phyloP scores from a whole-genome alignment of 2,329 filamentous ascomycete species.

The Fusarium chlamydosporum region DNA sequence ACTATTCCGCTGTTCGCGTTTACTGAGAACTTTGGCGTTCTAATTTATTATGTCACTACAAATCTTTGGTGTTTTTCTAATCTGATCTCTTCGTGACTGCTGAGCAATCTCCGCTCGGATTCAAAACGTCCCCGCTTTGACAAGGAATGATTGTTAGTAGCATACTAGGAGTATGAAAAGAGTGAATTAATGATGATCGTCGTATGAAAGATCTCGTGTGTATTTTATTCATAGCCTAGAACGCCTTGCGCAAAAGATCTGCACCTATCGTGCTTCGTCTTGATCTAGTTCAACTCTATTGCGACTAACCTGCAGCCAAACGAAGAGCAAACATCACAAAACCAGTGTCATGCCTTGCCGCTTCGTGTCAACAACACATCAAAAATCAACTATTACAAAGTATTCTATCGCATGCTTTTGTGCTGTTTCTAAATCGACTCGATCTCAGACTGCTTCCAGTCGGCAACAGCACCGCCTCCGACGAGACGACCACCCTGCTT shows the following conservation, averaged over 20 bases:
- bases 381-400: constrained; percentile 23
- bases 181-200: constrained; percentile 8
- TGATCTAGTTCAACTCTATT: constrained; percentile 6
- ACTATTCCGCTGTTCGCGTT: constrained; percentile 40
- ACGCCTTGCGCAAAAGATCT: constrained; percentile 37
- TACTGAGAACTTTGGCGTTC: constrained; percentile 44
- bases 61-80: constrained; percentile 3
- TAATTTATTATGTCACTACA: constrained; percentile 24
- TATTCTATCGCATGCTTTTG: constrained; percentile 7
- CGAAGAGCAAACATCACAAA: constrained; percentile 1
- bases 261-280: constrained; percentile 11
- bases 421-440: constrained; percentile 65
- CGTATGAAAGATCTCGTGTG: constrained; percentile 8
- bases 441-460: constrained; percentile 78
- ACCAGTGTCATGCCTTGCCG: not conserved
- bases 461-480: constrained; percentile 60
- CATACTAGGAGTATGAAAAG: not conserved
- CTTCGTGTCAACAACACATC: not conserved
- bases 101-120: not conserved
- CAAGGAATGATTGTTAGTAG: not conserved
- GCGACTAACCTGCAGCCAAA: constrained; percentile 1
- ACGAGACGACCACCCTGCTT: constrained; percentile 79
- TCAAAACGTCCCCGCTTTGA: not conserved
- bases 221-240: constrained; percentile 28
- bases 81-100: not conserved